Evolutionary conservation across 163 green algal genomes (phyloP).

Genomic region (Coccomyxa subellipsoidea): DNA sequence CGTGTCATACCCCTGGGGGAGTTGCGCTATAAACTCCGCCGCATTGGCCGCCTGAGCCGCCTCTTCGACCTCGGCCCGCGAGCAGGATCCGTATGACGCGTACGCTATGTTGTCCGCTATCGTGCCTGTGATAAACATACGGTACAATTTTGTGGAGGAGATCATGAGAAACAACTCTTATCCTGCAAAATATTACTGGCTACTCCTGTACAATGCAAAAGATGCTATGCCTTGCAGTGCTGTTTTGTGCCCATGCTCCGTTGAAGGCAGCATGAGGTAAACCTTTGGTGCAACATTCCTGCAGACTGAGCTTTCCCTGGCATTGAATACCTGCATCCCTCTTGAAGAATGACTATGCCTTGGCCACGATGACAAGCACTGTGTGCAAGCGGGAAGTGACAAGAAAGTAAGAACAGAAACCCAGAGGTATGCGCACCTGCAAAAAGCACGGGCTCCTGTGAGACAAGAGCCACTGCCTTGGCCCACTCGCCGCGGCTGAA

Average conservation of each 20-base stretch:
- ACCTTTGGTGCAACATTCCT: too few species aligned
- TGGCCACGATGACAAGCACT: too few species aligned
- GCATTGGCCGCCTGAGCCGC: constrained; percentile 79
- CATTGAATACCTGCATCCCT: too few species aligned
- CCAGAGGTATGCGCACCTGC: background rate
- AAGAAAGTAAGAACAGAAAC: background rate
- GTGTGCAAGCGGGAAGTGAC: background rate
- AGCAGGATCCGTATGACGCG: constrained; percentile 55
- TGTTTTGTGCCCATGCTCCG: too few species aligned
- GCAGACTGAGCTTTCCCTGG: too few species aligned
- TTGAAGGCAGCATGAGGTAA: too few species aligned
- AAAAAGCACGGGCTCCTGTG: constrained; percentile 35
- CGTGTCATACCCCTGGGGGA: constrained; percentile 73
- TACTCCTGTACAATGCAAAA: too few species aligned
- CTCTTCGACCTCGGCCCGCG: constrained; percentile 61
- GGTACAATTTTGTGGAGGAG: too few species aligned
- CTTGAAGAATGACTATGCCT: too few species aligned
- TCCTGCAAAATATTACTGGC: too few species aligned
- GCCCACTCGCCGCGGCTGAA: constrained; percentile 70
- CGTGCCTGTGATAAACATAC: constrained; percentile 17
- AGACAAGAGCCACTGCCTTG: constrained; percentile 49
- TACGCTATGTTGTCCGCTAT: constrained; percentile 84
- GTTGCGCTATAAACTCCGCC: constrained; percentile 73
- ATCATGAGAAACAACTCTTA: too few species aligned
- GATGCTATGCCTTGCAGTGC: too few species aligned